Evolutionary conservation across 1,284 basidiomycete genomes (phyloP).

Genomic region (Cutaneotrichosporon sp.): DNA sequence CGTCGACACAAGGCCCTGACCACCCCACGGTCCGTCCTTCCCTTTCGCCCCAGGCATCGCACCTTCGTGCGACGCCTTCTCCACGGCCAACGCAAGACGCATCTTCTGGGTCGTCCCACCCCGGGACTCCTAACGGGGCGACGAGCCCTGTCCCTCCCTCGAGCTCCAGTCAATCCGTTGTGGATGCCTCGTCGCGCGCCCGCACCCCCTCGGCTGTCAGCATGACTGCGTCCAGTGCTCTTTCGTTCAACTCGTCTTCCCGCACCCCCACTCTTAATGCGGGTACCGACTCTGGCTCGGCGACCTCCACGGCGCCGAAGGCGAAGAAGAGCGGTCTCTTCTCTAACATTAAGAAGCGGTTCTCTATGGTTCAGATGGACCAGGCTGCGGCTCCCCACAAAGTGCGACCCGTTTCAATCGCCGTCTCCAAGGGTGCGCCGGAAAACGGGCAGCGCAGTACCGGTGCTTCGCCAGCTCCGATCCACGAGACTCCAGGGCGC

Average conservation of each 20-base stretch:
- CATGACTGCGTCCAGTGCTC: background rate
- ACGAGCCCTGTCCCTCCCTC: background rate
- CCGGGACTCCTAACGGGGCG: too few species aligned
- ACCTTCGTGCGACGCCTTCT: background rate
- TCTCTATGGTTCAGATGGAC: constrained; percentile 14
- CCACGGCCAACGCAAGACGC: too few species aligned
- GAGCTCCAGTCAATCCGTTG: background rate
- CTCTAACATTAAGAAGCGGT: constrained; percentile 16
- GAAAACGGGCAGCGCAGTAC: background rate
- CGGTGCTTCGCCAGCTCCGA: background rate
- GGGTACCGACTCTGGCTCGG: background rate
- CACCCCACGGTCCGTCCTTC: background rate
- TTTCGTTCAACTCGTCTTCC: background rate
- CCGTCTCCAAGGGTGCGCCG: background rate
- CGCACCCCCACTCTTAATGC: background rate
- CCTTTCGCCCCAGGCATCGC: background rate
- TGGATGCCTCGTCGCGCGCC: background rate
- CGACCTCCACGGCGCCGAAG: background rate
- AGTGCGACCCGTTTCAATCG: constrained; percentile 4
- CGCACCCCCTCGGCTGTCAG: background rate
- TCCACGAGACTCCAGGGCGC: background rate
- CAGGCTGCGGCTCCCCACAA: background rate
- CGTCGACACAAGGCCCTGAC: background rate
- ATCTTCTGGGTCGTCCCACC: too few species aligned
- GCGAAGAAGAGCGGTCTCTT: constrained; percentile 14